phyloP scores from a whole-genome alignment of 208 protist genomes.

The Angomonas ambiguus region DNA sequence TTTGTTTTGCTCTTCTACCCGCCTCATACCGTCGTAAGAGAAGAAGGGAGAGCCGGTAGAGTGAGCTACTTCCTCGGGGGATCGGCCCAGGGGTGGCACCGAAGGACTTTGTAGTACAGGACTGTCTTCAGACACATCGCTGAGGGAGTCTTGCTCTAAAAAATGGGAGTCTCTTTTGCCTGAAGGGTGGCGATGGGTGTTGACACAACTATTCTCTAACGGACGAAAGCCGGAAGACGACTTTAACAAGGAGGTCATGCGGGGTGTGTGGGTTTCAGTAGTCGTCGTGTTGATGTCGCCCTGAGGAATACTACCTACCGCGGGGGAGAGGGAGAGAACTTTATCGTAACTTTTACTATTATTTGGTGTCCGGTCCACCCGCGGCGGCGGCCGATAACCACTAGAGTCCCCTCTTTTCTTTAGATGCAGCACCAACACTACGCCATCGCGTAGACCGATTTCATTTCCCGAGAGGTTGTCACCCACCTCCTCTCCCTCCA shows the following conservation, averaged over 20 bases:
- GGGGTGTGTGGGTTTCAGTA: not conserved
- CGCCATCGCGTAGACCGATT: constrained; percentile 55
- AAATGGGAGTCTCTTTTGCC: not conserved
- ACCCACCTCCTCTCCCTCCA: constrained; percentile 29
- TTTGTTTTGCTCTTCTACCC: constrained; percentile 27
- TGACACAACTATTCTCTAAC: not conserved
- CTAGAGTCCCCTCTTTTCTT: not conserved
- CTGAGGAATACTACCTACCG: not conserved
- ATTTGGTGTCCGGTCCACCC: not conserved
- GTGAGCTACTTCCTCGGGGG: not conserved
- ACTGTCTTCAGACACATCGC: not conserved
- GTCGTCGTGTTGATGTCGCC: not conserved
- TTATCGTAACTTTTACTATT: constrained; percentile 5
- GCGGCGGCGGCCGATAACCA: not conserved
- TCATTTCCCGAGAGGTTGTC: constrained; percentile 37
- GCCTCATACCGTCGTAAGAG: not conserved
- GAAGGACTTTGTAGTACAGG: not conserved
- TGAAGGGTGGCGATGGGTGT: not conserved
- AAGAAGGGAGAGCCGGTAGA: not conserved
- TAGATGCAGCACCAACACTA: constrained; percentile 39
- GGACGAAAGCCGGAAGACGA: not conserved
- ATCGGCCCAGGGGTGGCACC: not conserved
- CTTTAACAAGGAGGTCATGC: not conserved
- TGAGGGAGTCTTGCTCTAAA: not conserved
- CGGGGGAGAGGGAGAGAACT: not conserved